Evolutionary conservation across 768 basidiomycete genomes (phyloP).

Genomic region (Cystofilobasidium macerans): DNA sequence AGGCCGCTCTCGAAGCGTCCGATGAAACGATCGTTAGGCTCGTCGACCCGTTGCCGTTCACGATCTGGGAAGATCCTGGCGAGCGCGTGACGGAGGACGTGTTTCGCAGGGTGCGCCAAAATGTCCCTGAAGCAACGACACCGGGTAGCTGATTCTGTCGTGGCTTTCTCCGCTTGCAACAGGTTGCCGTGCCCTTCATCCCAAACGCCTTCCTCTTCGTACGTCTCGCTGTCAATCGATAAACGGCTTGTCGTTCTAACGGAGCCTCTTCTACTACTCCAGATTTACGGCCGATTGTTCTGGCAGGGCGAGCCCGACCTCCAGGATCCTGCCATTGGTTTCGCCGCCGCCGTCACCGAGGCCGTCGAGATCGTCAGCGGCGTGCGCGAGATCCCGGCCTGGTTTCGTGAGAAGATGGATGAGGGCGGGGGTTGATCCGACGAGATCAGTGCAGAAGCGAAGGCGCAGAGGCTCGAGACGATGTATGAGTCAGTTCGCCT

Average conservation of each 20-base stretch:
- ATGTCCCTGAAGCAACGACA: too few species aligned
- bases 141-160: too few species aligned
- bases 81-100: conserved; percentile 11
- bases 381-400: not conserved
- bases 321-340: not conserved
- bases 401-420: not conserved
- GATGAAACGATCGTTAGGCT: not conserved
- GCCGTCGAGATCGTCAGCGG: conserved; percentile 13
- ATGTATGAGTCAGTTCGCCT: too few species aligned
- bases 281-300: conserved; percentile 4
- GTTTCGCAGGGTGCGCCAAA: not conserved
- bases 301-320: conserved; percentile 18
- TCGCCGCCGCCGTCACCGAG: conserved; percentile 6
- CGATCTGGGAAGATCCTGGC: conserved; percentile 14
- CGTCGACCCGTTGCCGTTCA: not conserved
- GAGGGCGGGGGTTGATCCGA: not conserved
- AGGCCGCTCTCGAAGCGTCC: not conserved
- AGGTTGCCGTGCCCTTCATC: conserved; percentile 9
- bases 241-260: not conserved
- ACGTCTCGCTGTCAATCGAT: too few species aligned
- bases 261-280: not conserved
- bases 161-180: too few species aligned
- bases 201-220: conserved; percentile 18
- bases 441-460: not conserved
- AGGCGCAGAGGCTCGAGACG: not conserved